A percentile compares a stretch with the other conserved stretches of the same genome.
These are phyloP conservation scores for Fusarium xyrophilum DNA, from an alignment of 2,329 filamentous ascomycete genomes.

Conservation along the genomic window DNA sequence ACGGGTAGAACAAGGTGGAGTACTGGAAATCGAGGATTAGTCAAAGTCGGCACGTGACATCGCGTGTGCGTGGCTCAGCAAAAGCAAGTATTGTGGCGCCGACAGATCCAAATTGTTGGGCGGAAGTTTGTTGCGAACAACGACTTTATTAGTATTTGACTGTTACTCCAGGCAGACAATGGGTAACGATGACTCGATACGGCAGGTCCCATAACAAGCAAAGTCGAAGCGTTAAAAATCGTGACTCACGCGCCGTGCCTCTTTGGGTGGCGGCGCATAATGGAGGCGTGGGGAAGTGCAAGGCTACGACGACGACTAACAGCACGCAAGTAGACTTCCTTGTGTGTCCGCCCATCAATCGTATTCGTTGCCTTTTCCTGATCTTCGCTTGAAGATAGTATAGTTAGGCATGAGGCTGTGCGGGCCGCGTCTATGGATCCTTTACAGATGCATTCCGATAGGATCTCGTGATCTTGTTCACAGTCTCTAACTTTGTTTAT, in stretches of 20 bases:
- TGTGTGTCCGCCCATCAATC: neutral
- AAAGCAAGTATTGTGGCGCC: constrained; percentile 32
- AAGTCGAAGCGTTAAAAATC: constrained; percentile 25
- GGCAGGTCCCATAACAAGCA: constrained; percentile 15
- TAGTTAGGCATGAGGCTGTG: constrained; percentile 28
- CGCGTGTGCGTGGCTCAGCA: constrained; percentile 34
- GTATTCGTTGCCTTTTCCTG: constrained; percentile 5
- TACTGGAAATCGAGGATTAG: constrained; percentile 42
- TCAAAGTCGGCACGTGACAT: constrained; percentile 43
- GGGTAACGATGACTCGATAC: constrained; percentile 35
- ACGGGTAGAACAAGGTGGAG: constrained; percentile 33
- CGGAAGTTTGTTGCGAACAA: constrained; percentile 15
- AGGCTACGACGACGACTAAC: constrained; percentile 41
- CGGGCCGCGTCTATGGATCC: constrained; percentile 5
- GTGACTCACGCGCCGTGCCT: constrained; percentile 38
- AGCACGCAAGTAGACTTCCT: constrained; percentile 9
- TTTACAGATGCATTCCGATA: constrained; percentile 6
- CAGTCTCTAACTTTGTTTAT: constrained; percentile 30
- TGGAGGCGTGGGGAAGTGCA: constrained; percentile 30
- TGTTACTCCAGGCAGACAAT: constrained; percentile 33
- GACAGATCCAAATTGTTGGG: constrained; percentile 31
- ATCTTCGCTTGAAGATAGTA: constrained; percentile 31
- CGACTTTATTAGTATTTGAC: constrained; percentile 40
- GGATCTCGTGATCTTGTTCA: constrained; percentile 37
- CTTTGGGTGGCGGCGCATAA: constrained; percentile 34